Percentiles rank a stretch among this genome's conserved stretches.
These are phyloP conservation scores for Leishmania arabica DNA, from an alignment of 208 protist species.

Conservation along the genomic window DNA sequence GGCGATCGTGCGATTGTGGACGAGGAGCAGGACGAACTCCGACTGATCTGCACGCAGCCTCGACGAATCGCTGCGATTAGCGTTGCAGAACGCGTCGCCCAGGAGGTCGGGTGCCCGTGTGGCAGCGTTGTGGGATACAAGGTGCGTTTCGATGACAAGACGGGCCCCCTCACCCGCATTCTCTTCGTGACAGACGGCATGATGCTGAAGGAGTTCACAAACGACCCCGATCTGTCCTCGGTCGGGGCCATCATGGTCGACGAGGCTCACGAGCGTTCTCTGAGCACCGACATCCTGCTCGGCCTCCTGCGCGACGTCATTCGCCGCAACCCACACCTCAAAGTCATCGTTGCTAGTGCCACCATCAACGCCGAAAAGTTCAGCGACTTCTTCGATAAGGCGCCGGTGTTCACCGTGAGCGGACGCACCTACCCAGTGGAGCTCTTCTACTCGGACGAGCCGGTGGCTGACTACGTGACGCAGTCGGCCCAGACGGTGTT, in stretches of 20 bases:
- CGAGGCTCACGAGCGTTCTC: slow-evolving; percentile 98
- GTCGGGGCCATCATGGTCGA: slow-evolving; percentile 99
- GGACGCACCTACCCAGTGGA: slow-evolving; percentile 98
- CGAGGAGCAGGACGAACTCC: slow-evolving; percentile 46
- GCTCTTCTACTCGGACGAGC: slow-evolving; percentile 92
- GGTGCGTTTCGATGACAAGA: slow-evolving; percentile 98
- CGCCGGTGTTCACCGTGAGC: slow-evolving; percentile 94
- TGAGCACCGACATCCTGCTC: slow-evolving; percentile 95
- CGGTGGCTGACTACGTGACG: slow-evolving; percentile 98
- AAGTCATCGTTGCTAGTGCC: slow-evolving; percentile 97
- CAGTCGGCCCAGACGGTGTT: slow-evolving; percentile 95
- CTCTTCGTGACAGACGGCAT: slow-evolving; percentile 99
- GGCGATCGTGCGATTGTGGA: slow-evolving; percentile 1
- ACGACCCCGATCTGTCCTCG: slow-evolving; percentile 90
- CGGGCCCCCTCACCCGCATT: slow-evolving; percentile 86
- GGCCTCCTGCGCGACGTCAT: slow-evolving; percentile 87
- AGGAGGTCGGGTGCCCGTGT: slow-evolving; percentile 91
- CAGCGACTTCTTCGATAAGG: slow-evolving; percentile 95
- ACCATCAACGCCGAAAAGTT: slow-evolving; percentile 99
- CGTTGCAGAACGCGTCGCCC: slow-evolving; percentile 97
- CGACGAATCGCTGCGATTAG: slow-evolving; percentile 99
- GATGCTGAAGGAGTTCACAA: slow-evolving; percentile 97
- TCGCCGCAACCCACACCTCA: slow-evolving; percentile 88
- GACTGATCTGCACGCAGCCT: slow-evolving; percentile 98
- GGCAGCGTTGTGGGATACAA: slow-evolving; percentile 96